Evolutionary conservation across 2,329 filamentous ascomycete genomes (phyloP), one percentile per base, ranked within the genome.

Genomic region (Seiridium cupressi): DNA sequence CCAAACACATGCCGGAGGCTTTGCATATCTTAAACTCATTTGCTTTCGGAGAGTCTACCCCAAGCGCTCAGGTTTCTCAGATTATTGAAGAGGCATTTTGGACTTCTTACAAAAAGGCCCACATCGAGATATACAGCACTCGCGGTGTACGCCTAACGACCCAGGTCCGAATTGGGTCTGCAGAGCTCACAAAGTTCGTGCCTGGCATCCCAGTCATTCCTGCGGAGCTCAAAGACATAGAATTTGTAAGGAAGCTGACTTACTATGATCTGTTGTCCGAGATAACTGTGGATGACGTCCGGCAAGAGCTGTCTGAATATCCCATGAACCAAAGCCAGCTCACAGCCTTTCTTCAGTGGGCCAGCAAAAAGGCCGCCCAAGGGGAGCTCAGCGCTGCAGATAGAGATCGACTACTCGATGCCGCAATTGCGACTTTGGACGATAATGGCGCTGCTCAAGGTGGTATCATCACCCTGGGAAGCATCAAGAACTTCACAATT

Each of bases 81-180:
- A 89, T 92, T 62, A 92, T 99, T 57, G 93, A 97, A 70, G 92
- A 97, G 74, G 91, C 93, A 0, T 99, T 99, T 72, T 99, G 95
- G 95, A 96, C 88, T 42, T 93, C 92, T 63, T 95, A 91, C 69
- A 89, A 87, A 71, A 89, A 89, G 64, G 87, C 92, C 2, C 89
- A 86, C 0, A 92, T 98, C 60, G 93, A 97, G 69, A 84, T 97
- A 5, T 88, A 96, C 65, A 97, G 93, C 1, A 96, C 90, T 26
- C 87, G 89, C 61, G 96, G 96, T 59, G 88, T 99, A 5, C 81
- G 97, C 58, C 86, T 90, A n/a, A 96, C 91, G 42, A 86, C 90
- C 10, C 84, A 90, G 66, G 92, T 97, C 42, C 90, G 95, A 40
- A 84, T 96, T 66, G 90, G 79, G 72, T 77, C 89, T 72, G 72